Evolutionary conservation across 1,284 basidiomycete species (phyloP), one percentile per base, ranked within the genome.

Genomic region (Irpex lacteus): DNA sequence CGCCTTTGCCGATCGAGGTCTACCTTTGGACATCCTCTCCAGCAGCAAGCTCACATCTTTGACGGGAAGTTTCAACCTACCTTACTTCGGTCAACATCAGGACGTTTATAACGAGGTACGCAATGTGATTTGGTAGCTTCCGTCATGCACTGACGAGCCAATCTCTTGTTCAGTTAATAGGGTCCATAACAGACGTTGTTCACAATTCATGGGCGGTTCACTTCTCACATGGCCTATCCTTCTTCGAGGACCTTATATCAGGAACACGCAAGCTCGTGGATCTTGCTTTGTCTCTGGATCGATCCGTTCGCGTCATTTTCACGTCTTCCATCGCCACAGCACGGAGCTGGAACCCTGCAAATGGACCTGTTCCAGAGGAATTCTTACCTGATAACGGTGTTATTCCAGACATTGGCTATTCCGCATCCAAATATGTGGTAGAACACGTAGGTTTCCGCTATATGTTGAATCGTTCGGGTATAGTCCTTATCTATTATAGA

Each of bases 151-250:
- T 52, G 9, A 5, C 44, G n/a, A 18, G 15, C 18, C 15, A 6
- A 34, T 34, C 6, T 50, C n/a, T 37, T n/a, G 15, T 53, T n/a
- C 54, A 69, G 66, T 61, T 70, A 5, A 26, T 36, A 21, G 9
- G 40, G 3, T 61, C 63, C 5, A 47, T 67, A 5, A 68, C 69
- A 11, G 62, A 65, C 44, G 59, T 70, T 37, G 61, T 70, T 5
- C 67, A 68, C 61, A 69, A 66, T 49, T 75, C 72, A 0, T 78
- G 74, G 75, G 67, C 69, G 3, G 64, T 78, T 3, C 71, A 80
- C 66, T 78, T 79, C 66, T 78, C 77, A n/a, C 64, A 75, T 0
- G 64, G 66, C 7, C 52, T 77, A 13, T 62, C 68, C 3, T 77
- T 75, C 5, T 75, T 76, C 54, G 76, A 78, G 54, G 56, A 67